Evolutionary conservation across 2,329 filamentous ascomycete genomes (phyloP), one percentile per base, ranked within the genome.

Genomic region (Ceratocystis destructans): DNA sequence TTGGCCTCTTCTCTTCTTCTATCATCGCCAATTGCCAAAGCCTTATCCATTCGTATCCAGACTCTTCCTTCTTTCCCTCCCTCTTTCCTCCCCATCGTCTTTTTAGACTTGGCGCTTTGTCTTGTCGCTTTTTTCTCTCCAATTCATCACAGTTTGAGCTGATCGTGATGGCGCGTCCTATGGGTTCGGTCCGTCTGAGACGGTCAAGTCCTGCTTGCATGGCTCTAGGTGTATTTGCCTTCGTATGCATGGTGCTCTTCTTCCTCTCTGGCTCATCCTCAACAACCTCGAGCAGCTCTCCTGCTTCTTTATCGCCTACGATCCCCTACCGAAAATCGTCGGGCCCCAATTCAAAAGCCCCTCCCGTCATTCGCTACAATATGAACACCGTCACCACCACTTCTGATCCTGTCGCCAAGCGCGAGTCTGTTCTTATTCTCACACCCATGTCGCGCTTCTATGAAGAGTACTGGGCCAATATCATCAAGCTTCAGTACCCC

Each of bases 391-490:
- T 97, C 71, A 96, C 92, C 55, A 89, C 89, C 67, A 88, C 92
- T 22, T 75, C 81, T 64, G 82, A 88, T 70, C 90, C 94, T 1
- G 79, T 90, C 63, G 83, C 81, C 69, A 94, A 96, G 74, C 80
- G 84, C 70, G 94, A 99, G 78, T 88, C 87, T 64, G 82, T 99
- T 68, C 85, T 99, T 66, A 89, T 99, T 73, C 83, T 99, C 68
- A 96, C 94, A 1, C 94, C 94, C 8, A 86, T 99, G 77, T 88
- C 90, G 41, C 85, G 89, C 69, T 99, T 97, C 80, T 97, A 96
- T 76, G 87, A 89, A 71, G 86, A 83, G 71, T 99, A 97, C 79
- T 99, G 94, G 93, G 87, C 95, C 75, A 99, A 97, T 72, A 80
- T 99, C 33, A 75, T 92, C 70, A 84, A 84, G 73, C 82, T 99